Evolutionary conservation across 257 asterid genomes (phyloP).

Genomic region (Fraxinus anomala): DNA sequence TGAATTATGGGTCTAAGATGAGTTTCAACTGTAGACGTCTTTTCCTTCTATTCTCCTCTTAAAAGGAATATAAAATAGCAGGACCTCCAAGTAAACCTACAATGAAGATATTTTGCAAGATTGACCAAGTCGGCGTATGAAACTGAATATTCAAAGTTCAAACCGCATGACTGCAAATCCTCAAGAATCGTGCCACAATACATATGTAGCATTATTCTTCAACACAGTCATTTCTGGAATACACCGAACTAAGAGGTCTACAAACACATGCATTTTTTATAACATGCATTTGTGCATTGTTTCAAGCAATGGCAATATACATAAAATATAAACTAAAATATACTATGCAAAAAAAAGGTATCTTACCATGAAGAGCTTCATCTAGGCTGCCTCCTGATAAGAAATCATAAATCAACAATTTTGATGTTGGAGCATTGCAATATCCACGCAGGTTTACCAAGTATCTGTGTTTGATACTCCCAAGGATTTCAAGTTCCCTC

Average conservation of each 20-base stretch:
- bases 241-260: neutral
- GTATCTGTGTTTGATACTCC: constrained; percentile 84
- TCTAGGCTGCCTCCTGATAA: constrained; percentile 90
- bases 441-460: constrained; percentile 89
- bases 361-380: constrained; percentile 81
- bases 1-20: neutral
- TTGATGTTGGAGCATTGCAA: constrained; percentile 83
- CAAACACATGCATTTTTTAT: neutral
- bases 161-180: neutral
- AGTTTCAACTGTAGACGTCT: neutral
- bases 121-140: neutral
- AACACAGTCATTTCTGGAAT: neutral
- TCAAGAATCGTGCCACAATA: neutral
- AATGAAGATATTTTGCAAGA: neutral
- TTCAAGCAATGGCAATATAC: neutral
- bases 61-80: neutral
- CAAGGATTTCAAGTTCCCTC: constrained; percentile 94
- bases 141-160: neutral
- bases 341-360: constrained; percentile 7
- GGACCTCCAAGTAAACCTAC: neutral
- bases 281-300: constrained; percentile 16
- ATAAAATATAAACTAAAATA: constrained; percentile 11
- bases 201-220: neutral
- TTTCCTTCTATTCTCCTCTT: neutral
- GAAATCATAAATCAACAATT: constrained; percentile 76